These are phyloP conservation scores for Trichoderma orchidacearum DNA, from an alignment of 495 filamentous ascomycete genomes.

Conservation along the genomic window DNA sequence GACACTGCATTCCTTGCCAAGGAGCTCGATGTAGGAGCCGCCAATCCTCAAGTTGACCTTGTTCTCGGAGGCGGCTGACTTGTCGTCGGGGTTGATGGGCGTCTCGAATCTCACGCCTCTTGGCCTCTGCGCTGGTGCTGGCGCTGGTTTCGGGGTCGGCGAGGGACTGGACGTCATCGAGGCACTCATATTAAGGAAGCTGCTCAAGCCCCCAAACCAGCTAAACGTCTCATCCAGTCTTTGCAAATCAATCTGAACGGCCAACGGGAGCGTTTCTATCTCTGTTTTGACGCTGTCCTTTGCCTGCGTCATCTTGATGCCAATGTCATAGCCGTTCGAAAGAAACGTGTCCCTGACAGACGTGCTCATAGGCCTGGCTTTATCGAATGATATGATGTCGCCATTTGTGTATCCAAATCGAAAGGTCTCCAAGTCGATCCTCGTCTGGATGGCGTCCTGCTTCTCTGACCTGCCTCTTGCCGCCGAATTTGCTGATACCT, in stretches of 20 bases:
- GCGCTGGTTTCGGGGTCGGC: slow-evolving; percentile 22
- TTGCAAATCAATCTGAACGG: slow-evolving; percentile 64
- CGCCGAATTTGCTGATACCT: neutral
- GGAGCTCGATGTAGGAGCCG: slow-evolving; percentile 56
- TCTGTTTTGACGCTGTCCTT: slow-evolving; percentile 41
- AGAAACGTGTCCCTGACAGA: slow-evolving; percentile 51
- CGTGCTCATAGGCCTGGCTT: slow-evolving; percentile 50
- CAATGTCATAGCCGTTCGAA: slow-evolving; percentile 48
- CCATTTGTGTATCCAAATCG: slow-evolving; percentile 60
- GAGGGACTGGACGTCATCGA: slow-evolving; percentile 67
- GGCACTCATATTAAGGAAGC: slow-evolving; percentile 74
- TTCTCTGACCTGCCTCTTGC: neutral
- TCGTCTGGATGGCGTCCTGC: slow-evolving; percentile 20
- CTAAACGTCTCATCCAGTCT: slow-evolving; percentile 74
- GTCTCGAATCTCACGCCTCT: slow-evolving; percentile 67
- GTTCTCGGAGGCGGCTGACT: slow-evolving; percentile 30
- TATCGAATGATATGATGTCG: slow-evolving; percentile 61
- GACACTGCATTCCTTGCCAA: slow-evolving; percentile 66
- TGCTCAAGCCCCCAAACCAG: slow-evolving; percentile 86
- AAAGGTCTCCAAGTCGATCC: slow-evolving; percentile 48
- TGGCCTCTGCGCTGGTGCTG: slow-evolving; percentile 23
- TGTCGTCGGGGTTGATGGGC: slow-evolving; percentile 31
- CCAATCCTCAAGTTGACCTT: slow-evolving; percentile 70
- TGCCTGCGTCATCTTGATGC: slow-evolving; percentile 41
- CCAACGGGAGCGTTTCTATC: slow-evolving; percentile 72